Percentiles rank a stretch among this genome's conserved stretches.
Evolutionary conservation across 2,329 filamentous ascomycete species (phyloP).

Genomic region (Penicillium sp.): DNA sequence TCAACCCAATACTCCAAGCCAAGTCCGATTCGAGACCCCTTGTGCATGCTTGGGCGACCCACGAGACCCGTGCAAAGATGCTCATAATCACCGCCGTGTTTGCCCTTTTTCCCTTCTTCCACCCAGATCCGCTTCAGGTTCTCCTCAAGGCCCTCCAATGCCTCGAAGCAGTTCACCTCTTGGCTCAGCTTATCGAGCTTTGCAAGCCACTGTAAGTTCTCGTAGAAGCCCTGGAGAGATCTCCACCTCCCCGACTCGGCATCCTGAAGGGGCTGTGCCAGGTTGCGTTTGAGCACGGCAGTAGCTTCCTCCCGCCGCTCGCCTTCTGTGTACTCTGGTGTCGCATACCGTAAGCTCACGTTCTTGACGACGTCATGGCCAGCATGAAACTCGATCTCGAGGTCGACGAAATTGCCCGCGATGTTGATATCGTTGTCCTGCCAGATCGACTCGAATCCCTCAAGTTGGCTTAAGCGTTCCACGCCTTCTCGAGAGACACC

Average conservation of each 20-base stretch:
- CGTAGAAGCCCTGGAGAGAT: slow-evolving; percentile 39
- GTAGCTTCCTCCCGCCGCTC: slow-evolving; percentile 45
- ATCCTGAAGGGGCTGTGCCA: slow-evolving; percentile 35
- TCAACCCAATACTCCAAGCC: slow-evolving; percentile 45
- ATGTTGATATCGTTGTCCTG: slow-evolving; percentile 48
- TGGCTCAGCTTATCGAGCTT: slow-evolving; percentile 45
- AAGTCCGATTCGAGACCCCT: slow-evolving; percentile 39
- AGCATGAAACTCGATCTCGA: slow-evolving; percentile 47
- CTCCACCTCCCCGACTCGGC: slow-evolving; percentile 37
- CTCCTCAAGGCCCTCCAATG: slow-evolving; percentile 44
- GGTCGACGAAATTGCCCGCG: slow-evolving; percentile 47
- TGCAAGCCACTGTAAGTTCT: slow-evolving; percentile 46
- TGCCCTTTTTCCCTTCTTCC: slow-evolving; percentile 37
- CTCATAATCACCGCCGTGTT: slow-evolving; percentile 33
- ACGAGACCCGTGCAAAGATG: slow-evolving; percentile 43
- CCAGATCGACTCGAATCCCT: slow-evolving; percentile 49
- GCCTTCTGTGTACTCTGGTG: slow-evolving; percentile 40
- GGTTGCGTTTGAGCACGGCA: slow-evolving; percentile 41
- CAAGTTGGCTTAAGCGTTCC: slow-evolving; percentile 42
- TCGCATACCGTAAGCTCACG: slow-evolving; percentile 45
- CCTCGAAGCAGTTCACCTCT: slow-evolving; percentile 48
- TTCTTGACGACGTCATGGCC: slow-evolving; percentile 42
- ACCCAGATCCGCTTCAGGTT: slow-evolving; percentile 45
- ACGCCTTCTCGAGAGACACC: slow-evolving; percentile 46
- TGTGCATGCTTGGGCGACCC: slow-evolving; percentile 44